Base-by-base conservation (phyloP, 2,329 filamentous ascomycete genomes). In the Aspergillus sp. region DNA sequence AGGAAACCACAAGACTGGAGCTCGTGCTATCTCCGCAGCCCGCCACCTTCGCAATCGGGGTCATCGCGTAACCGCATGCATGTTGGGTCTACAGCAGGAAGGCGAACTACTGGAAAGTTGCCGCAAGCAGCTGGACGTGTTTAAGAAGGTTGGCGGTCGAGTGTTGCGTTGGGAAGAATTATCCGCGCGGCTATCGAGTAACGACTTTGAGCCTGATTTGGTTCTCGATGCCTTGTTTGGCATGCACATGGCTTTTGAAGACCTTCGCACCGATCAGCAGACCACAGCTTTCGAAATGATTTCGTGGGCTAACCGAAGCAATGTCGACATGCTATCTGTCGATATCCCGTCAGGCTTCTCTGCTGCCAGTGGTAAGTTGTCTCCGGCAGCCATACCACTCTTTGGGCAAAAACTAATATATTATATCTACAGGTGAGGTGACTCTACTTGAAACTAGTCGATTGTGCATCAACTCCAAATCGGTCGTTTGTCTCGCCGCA, bases 1-100 rank as follows among this genome's bases (percentile, higher is more conserved):
- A 0, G 91, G 93, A n/a, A 97, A 96, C 66, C 91, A 95, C 67
- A 89, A 89, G 56, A 90, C 85, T 1, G 90, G 91, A 35, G 84
- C 88, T 33, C 80, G 91, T 49, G 89, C 90, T 3, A 78, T 97
- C 46, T 87, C 89, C 12, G 90, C 90, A 3, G 90, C 85, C 23
- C 82, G 93, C 4, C 90, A 97, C 65, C 78, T 97, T 7, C 83
- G 88, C 45, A 91, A 90, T 62, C 87, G 90, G 54, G 86, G 87
- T 17, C 74, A 88, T 47, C 85, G 88, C 48, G 83, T 95, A 33
- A 80, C 94, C 41, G 77, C 95, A 5, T 93, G 89, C 51, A 78
- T 97, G 6, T 82, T 95, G 3, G 88, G 90, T 0, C 82, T 91
- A 50, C 90, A 95, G 63, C 83, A 88, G 33, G 87, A 93, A 57